A percentile compares a stretch with the other conserved stretches of the same genome.
Evolutionary conservation across 169 alveolate species (phyloP).

Genomic region (Plasmodium malariae): DNA sequence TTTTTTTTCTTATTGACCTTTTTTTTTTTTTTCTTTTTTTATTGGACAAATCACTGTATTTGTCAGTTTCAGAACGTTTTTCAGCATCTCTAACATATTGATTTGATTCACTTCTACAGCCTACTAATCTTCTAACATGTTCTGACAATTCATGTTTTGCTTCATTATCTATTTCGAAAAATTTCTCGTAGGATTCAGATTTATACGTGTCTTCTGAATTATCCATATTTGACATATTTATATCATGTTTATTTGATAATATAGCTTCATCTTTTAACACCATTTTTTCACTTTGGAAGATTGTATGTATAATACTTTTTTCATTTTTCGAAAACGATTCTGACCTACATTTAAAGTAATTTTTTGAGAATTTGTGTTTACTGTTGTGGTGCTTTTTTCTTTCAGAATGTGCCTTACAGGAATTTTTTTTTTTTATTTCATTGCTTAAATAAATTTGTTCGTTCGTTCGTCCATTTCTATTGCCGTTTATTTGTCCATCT

Average conservation of each 20-base stretch:
- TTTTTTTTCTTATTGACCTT: conserved; percentile 10
- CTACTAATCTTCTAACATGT: conserved; percentile 55
- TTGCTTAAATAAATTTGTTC: neutral
- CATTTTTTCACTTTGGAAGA: neutral
- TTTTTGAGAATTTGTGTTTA: neutral
- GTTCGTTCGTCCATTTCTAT: neutral
- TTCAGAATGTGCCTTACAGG: conserved; percentile 1
- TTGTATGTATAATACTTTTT: neutral
- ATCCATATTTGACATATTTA: conserved; percentile 5
- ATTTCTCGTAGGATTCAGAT: conserved; percentile 26
- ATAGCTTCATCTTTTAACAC: neutral
- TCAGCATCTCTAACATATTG: neutral
- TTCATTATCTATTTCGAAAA: conserved; percentile 48
- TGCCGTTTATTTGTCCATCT: neutral
- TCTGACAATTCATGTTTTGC: conserved; percentile 61
- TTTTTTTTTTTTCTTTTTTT: conserved; percentile 31
- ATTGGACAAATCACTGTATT: neutral
- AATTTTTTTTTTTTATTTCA: conserved; percentile 1
- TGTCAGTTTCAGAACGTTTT: neutral
- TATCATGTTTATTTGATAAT: conserved; percentile 6
- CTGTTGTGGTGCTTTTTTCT: neutral
- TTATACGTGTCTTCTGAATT: conserved; percentile 22
- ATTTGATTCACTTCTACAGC: conserved; percentile 11
- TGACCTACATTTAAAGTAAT: neutral
- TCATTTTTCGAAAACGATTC: conserved; percentile 8